phyloP scores from a whole-genome alignment of 2,329 filamentous ascomycete species.

The Whalleya microplaca region DNA sequence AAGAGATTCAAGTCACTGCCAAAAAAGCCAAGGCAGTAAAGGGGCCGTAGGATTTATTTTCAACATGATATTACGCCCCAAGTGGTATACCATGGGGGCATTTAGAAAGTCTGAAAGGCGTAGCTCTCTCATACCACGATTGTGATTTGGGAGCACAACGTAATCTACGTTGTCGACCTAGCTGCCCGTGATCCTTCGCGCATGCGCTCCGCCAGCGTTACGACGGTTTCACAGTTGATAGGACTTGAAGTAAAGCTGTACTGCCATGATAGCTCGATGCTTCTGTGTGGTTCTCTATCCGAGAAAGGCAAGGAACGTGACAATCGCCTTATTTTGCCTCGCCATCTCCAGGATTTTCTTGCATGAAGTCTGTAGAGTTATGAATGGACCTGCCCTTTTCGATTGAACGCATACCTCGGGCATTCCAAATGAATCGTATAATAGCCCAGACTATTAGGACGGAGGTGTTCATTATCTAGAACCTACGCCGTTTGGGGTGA shows the following conservation, averaged over 20 bases:
- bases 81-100: constrained; percentile 1
- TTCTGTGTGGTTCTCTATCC: constrained; percentile 3
- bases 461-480: constrained; percentile 10
- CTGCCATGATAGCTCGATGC: constrained; percentile 13
- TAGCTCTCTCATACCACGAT: neutral
- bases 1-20: neutral
- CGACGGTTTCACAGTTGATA: constrained; percentile 4
- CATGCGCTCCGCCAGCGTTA: constrained; percentile 14
- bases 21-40: constrained; percentile 11
- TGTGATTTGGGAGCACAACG: constrained; percentile 7
- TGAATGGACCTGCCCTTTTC: constrained; percentile 18
- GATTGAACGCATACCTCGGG: constrained; percentile 7
- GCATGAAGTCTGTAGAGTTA: constrained; percentile 4
- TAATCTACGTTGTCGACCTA: neutral
- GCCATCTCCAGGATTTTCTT: constrained; percentile 7
- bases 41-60: constrained; percentile 11
- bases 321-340: constrained; percentile 15
- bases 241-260: neutral
- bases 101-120: neutral
- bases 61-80: constrained; percentile 4
- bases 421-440: constrained; percentile 13
- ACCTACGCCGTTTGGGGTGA: neutral
- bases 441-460: constrained; percentile 17
- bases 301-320: constrained; percentile 5
- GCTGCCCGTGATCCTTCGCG: constrained; percentile 12